Conservation (phyloP, 2,329 filamentous ascomycete genomes). For the Cladosporium sphaerospermum region DNA sequence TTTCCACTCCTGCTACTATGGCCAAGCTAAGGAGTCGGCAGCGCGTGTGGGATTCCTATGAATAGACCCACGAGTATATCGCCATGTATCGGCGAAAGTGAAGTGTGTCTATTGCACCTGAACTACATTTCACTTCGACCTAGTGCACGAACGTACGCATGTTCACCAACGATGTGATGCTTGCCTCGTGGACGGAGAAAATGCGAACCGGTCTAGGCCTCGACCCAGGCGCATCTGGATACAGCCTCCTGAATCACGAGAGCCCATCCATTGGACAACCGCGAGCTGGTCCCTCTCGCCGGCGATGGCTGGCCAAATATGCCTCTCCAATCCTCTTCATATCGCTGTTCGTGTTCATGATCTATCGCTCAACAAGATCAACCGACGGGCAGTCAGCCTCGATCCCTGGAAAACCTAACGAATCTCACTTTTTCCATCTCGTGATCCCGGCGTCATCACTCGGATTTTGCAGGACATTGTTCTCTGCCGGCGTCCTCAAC, state of each 20-base stretch:
- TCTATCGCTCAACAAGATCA: background rate
- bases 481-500: conserved; percentile 20
- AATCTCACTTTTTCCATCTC: background rate
- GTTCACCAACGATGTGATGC: background rate
- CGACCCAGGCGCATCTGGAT: background rate
- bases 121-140: no score
- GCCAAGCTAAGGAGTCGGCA: no score
- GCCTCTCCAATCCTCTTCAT: background rate
- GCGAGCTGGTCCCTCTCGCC: background rate
- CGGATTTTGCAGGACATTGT: conserved; percentile 22
- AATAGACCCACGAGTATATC: no score
- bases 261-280: background rate
- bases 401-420: background rate
- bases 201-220: background rate
- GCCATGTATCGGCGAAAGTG: no score
- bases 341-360: background rate
- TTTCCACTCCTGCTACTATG: no score
- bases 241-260: background rate
- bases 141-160: no score
- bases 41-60: no score
- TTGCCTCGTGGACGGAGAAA: background rate
- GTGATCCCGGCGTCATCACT: background rate
- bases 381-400: background rate
- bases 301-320: background rate
- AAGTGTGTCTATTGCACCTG: no score